Evolutionary conservation across 2,329 filamentous ascomycete genomes (phyloP), one percentile per base, ranked within the genome.

Genomic region (Aaosphaeria arxii): DNA sequence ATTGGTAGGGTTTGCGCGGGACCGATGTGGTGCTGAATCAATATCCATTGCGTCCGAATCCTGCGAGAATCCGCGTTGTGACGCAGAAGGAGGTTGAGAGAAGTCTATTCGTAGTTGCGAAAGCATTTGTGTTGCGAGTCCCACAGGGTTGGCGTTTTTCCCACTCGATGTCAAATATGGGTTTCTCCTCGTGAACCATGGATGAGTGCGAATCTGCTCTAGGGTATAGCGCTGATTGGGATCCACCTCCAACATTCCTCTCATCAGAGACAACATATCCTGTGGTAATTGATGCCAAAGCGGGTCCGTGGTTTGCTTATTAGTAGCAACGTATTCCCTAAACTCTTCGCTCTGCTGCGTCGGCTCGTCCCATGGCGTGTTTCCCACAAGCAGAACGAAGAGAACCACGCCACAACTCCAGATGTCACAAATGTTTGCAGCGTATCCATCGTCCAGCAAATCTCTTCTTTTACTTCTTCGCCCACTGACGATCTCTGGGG

Each of bases 341-440:
- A 88, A 99, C 71, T 99, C 94, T 77, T 89, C 95, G 67, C 90
- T 96, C 48, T 84, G 80, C 33, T 81, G 75, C 3, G 91, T 92
- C 0, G 94, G 94, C 65, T 94, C 89, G 63, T 97, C 94, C 94
- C 94, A 99, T 0, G 94, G 94, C 2, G 94, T 99, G 66, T 99
- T 99, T 7, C 94, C 94, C 1, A 95, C 91, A 4, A 99, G 77
- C 4, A 99, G 77, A 33, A 97, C 94, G 64, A 99, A 99, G 4
- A 99, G 77, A n/a, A 99, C 95, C 45, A 99, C 91, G 32, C 94
- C 94, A 61, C 91, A 96, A 11, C 91, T 96, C 95, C 95, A 99
- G 48, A 99, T 86, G 65, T 99, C 94, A 35, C 89, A 89, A 39
- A 89, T 73, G 52, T 96, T 89, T 6, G 91, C 85, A 30, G 81